Conservation (phyloP, 2,329 filamentous ascomycete species). For the Lecanicillium sp. region DNA sequence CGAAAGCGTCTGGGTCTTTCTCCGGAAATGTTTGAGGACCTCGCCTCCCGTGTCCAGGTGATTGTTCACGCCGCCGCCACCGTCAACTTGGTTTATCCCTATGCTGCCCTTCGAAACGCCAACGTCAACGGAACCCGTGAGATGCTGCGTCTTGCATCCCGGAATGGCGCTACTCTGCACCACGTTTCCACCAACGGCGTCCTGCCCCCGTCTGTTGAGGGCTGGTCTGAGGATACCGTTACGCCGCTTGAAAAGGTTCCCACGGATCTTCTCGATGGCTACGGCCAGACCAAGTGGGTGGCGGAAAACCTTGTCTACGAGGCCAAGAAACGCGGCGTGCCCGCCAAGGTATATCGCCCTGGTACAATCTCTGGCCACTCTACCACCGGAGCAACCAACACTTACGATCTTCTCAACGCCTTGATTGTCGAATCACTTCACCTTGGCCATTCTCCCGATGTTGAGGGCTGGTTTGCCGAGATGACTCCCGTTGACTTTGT, state of each 20-base stretch:
- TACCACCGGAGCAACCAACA: constrained; percentile 64
- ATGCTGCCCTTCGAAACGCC: constrained; percentile 63
- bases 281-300: constrained; percentile 76
- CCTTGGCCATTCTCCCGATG: constrained; percentile 60
- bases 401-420: constrained; percentile 70
- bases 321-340: constrained; percentile 59
- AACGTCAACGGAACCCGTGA: constrained; percentile 76
- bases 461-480: constrained; percentile 68
- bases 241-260: constrained; percentile 61
- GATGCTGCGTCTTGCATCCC: constrained; percentile 61
- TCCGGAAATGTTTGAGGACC: constrained; percentile 53
- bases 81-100: constrained; percentile 75
- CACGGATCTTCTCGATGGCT: constrained; percentile 60
- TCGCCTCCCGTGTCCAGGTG: constrained; percentile 59
- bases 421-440: constrained; percentile 70
- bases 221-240: constrained; percentile 64
- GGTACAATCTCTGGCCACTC: constrained; percentile 77
- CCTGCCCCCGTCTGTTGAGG: constrained; percentile 58
- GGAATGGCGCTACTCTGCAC: constrained; percentile 62
- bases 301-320: constrained; percentile 67
- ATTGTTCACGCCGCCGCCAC: constrained; percentile 72
- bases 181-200: constrained; percentile 78
- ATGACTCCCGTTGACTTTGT: constrained; percentile 83
- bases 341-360: constrained; percentile 62
- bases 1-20: constrained; percentile 61